A percentile compares a stretch with the other conserved stretches of the same genome.
Conservation (phyloP, 208 protist genomes). For the Blechomonas ayalai region DNA sequence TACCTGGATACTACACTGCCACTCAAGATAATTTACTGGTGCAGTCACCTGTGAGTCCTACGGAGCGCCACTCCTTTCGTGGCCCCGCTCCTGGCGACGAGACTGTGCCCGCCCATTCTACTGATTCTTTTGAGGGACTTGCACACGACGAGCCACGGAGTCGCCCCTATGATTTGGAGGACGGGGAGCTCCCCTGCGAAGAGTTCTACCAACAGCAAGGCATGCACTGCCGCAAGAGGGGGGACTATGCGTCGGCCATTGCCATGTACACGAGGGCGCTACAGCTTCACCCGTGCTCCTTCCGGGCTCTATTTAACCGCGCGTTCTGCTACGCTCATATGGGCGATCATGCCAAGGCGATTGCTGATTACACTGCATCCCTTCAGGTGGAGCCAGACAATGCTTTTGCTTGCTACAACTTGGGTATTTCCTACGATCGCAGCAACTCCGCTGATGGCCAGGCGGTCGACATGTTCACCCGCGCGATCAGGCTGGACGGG, state of each 20-base stretch:
- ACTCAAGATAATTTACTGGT: no score
- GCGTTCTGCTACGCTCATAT: conserved; percentile 76
- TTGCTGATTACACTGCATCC: conserved; percentile 71
- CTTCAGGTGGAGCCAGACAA: conserved; percentile 63
- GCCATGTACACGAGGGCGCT: conserved; percentile 79
- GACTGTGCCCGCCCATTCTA: no score
- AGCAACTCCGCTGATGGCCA: conserved; percentile 28
- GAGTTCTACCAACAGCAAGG: conserved; percentile 71
- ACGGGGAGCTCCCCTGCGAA: background rate
- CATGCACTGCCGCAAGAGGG: conserved; percentile 41
- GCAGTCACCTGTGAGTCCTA: no score
- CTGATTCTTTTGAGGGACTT: no score
- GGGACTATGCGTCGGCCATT: conserved; percentile 66
- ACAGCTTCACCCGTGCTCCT: conserved; percentile 56
- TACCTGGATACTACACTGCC: no score
- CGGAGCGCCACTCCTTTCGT: no score
- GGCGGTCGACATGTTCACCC: conserved; percentile 59
- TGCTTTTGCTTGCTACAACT: conserved; percentile 86
- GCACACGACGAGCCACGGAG: conserved; percentile 3
- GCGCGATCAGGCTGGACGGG: conserved; percentile 58
- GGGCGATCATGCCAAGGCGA: conserved; percentile 44
- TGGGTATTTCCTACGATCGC: conserved; percentile 80
- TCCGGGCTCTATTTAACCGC: conserved; percentile 88
- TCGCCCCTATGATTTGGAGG: conserved; percentile 7
- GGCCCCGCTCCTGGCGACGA: no score